Evolutionary conservation across 345 rosid species (phyloP).

Genomic region (Erodium maritimum): DNA sequence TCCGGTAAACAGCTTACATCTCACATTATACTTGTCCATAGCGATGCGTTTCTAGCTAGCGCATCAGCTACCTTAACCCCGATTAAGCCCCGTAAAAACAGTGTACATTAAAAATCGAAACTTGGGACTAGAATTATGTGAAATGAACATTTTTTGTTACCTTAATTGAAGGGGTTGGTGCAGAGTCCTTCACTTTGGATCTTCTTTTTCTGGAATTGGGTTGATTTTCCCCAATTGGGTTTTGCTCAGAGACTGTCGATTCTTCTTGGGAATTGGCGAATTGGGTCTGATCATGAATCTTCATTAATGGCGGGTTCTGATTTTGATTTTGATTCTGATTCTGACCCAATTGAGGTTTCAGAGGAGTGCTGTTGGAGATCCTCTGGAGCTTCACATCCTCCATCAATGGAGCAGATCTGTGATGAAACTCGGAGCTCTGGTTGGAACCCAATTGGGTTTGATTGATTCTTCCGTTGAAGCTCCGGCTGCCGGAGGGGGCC

Average conservation of each 20-base stretch:
- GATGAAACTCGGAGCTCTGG: not conserved
- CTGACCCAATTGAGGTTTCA: constrained; percentile 7
- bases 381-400: constrained; percentile 3
- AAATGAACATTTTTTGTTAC: constrained; percentile 6
- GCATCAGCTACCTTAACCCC: too few species aligned
- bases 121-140: not conserved
- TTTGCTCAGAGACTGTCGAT: constrained; percentile 11
- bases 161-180: constrained; percentile 12
- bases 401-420: not conserved
- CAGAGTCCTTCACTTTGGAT: constrained; percentile 23
- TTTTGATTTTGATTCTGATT: not conserved
- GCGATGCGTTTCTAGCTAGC: too few species aligned
- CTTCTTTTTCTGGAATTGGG: constrained; percentile 28
- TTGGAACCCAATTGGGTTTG: too few species aligned
- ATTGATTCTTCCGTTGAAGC: constrained; percentile 11
- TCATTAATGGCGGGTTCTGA: not conserved
- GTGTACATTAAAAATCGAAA: not conserved
- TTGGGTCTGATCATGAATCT: constrained; percentile 1
- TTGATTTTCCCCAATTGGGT: constrained; percentile 1
- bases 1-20: too few species aligned
- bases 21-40: too few species aligned
- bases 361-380: constrained; percentile 14
- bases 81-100: too few species aligned
- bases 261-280: constrained; percentile 14
- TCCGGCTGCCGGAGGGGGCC: constrained; percentile 17